Evolutionary conservation across 2,329 filamentous ascomycete species (phyloP).

Genomic region (Kalaharituber pfeilii): DNA sequence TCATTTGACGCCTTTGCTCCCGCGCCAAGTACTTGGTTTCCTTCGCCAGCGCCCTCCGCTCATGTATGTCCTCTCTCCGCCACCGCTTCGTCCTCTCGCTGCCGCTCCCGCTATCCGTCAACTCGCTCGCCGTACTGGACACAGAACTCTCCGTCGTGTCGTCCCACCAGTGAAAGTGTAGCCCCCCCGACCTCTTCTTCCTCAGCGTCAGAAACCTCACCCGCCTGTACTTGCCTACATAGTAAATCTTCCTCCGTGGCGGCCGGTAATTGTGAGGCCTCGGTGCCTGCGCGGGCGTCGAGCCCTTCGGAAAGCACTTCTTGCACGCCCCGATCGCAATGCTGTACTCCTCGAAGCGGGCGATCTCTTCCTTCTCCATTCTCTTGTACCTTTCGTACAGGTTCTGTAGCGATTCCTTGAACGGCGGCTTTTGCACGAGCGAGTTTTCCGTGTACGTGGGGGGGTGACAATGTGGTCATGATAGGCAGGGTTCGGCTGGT

Average conservation of each 20-base stretch:
- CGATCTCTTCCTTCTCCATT: neutral
- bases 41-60: neutral
- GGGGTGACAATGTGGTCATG: neutral
- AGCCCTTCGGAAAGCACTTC: neutral
- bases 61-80: neutral
- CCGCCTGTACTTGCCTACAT: neutral
- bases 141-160: neutral
- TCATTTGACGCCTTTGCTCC: neutral
- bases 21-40: neutral
- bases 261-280: neutral
- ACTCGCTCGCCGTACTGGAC: neutral
- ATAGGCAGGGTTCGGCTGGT: neutral
- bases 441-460: neutral
- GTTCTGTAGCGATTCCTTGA: neutral
- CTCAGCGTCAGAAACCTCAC: neutral
- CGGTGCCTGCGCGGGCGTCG: neutral
- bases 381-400: neutral
- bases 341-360: neutral
- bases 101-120: neutral
- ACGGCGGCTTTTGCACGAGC: neutral
- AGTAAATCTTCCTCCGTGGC: neutral
- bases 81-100: neutral
- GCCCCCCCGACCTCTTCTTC: neutral
- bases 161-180: conserved; percentile 1
- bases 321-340: neutral